A percentile compares a stretch with the other conserved stretches of the same genome.
These are phyloP conservation scores for Saccharomyces hybrid DNA, from an alignment of 1,139 yeast species.

Conservation along the genomic window DNA sequence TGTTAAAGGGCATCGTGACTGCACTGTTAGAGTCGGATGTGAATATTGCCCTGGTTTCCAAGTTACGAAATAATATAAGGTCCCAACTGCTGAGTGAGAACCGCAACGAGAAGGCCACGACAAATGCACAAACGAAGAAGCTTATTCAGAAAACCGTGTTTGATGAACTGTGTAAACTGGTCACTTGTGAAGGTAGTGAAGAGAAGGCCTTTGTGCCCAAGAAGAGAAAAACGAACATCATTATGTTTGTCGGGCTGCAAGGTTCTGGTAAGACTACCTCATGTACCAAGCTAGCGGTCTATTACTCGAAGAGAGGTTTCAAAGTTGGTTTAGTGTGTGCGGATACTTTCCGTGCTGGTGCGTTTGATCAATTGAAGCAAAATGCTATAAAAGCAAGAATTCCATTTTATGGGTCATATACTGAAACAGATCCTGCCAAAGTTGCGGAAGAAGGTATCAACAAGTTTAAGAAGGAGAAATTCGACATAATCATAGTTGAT, in stretches of 20 bases:
- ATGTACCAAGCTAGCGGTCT: conserved; percentile 92
- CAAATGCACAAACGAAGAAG: conserved; percentile 57
- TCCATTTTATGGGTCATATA: conserved; percentile 91
- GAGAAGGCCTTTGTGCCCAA: conserved; percentile 77
- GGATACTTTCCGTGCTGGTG: conserved; percentile 99
- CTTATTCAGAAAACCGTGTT: conserved; percentile 85
- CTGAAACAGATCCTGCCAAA: conserved; percentile 91
- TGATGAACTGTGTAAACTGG: conserved; percentile 82
- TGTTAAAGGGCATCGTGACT: conserved; percentile 82
- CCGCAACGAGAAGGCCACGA: conserved; percentile 17
- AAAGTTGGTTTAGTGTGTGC: conserved; percentile 97
- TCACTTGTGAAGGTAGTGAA: conserved; percentile 52
- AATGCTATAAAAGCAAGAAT: conserved; percentile 93
- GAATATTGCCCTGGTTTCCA: conserved; percentile 74
- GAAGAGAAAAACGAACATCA: conserved; percentile 63
- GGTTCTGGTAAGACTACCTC: conserved; percentile 99
- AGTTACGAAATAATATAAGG: conserved; percentile 67
- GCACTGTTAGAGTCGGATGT: conserved; percentile 92
- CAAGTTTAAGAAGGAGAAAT: conserved; percentile 82
- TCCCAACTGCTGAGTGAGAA: conserved; percentile 39
- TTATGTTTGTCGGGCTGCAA: conserved; percentile 97
- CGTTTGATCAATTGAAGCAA: conserved; percentile 95
- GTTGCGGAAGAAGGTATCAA: conserved; percentile 90
- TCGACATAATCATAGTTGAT: conserved; percentile 91
- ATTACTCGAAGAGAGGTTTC: conserved; percentile 87